Evolutionary conservation across 2,329 filamentous ascomycete genomes (phyloP).

Genomic region (Colletotrichum sp.): DNA sequence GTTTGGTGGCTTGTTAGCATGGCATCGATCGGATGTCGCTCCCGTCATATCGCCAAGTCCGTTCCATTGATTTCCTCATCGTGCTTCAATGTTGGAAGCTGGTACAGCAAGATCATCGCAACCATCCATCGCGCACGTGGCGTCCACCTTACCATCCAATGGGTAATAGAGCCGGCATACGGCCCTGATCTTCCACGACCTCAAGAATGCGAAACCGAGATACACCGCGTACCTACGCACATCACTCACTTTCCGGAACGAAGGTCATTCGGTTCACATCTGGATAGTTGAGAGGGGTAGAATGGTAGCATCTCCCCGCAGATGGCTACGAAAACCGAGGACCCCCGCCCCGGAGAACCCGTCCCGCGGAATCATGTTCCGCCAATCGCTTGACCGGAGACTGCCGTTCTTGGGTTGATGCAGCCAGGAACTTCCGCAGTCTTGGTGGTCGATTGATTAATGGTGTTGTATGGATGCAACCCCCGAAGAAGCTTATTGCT

Average conservation of each 20-base stretch:
- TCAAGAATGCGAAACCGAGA: neutral
- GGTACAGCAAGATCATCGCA: neutral
- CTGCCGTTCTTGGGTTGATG: neutral
- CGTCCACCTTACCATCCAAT: neutral
- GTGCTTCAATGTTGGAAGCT: neutral
- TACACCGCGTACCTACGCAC: neutral
- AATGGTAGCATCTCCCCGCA: neutral
- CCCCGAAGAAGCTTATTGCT: neutral
- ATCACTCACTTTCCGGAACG: neutral
- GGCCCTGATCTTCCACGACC: neutral
- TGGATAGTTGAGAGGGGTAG: neutral
- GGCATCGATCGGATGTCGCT: neutral
- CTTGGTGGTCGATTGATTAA: neutral
- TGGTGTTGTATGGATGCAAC: neutral
- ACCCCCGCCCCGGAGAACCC: neutral
- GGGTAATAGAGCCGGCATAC: neutral
- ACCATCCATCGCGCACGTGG: neutral
- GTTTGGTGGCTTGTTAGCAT: neutral
- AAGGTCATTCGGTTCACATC: neutral
- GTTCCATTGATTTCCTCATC: neutral
- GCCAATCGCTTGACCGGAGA: constrained; percentile 1
- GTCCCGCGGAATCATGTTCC: neutral
- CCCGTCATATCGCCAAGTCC: neutral
- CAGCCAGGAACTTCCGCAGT: neutral
- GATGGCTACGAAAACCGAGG: neutral